These are phyloP conservation scores for Pyrenochaeta sp. DNA, from an alignment of 2,329 filamentous ascomycete species.

Conservation along the genomic window DNA sequence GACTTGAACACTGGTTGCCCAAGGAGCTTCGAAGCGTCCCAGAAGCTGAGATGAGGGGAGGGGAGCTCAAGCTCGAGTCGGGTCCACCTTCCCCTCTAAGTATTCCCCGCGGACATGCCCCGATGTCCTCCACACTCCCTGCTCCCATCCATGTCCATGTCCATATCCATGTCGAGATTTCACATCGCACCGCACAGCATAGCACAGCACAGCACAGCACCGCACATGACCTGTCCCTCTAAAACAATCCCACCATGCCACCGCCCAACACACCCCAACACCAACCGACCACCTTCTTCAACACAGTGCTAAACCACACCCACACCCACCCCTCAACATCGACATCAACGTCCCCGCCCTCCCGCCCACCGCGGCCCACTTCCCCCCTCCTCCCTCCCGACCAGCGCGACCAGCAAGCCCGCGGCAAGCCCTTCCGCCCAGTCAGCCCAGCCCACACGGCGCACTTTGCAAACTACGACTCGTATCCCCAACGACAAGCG, in stretches of 20 bases:
- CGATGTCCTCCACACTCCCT: conserved; percentile 9
- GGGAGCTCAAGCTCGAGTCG: neutral
- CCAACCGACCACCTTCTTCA: conserved; percentile 11
- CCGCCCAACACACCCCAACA: conserved; percentile 6
- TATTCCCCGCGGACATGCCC: conserved; percentile 26
- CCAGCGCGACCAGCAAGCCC: conserved; percentile 39
- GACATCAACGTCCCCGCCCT: neutral
- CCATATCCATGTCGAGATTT: too few relatives aligned
- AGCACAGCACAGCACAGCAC: too few relatives aligned
- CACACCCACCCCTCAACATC: neutral
- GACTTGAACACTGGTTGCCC: too few relatives aligned
- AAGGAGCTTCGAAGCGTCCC: too few relatives aligned
- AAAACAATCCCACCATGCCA: conserved; percentile 3
- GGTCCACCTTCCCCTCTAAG: conserved; percentile 29
- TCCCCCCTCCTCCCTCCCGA: conserved; percentile 20
- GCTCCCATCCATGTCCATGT: neutral
- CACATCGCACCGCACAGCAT: too few relatives aligned
- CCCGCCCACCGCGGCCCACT: neutral
- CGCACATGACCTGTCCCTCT: neutral
- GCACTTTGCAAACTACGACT: too few relatives aligned
- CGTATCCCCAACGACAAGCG: conserved; percentile 29
- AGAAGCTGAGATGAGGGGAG: too few relatives aligned
- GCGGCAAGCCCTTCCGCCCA: conserved; percentile 13
- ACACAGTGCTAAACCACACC: conserved; percentile 9
- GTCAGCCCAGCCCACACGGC: too few relatives aligned